phyloP scores from a whole-genome alignment of 306 rosid genomes.

The Rosa lucieae region DNA sequence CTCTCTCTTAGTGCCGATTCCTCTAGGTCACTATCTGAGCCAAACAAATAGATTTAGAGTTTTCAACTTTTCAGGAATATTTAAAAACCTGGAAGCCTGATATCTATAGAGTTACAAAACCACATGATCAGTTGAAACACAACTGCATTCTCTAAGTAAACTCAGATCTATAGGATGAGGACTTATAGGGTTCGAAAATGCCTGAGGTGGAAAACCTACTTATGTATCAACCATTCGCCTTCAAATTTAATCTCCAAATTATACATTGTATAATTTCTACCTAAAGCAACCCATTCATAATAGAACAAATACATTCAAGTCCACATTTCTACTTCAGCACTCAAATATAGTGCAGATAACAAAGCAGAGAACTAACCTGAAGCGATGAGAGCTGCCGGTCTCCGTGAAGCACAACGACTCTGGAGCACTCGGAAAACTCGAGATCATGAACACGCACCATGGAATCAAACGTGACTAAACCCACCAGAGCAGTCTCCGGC shows the following conservation, averaged over 20 bases:
- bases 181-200: neutral
- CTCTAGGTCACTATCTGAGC: too few relatives aligned
- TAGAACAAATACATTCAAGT: neutral
- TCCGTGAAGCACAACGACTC: slow-evolving; percentile 55
- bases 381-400: slow-evolving; percentile 55
- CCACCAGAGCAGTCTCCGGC: slow-evolving; percentile 64
- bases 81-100: neutral
- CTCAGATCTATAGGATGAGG: neutral
- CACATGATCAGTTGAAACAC: neutral
- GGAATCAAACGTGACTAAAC: slow-evolving; percentile 68
- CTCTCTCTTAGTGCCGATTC: neutral
- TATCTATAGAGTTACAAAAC: neutral
- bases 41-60: neutral
- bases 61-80: neutral
- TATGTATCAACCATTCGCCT: neutral
- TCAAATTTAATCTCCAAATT: neutral
- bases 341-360: neutral
- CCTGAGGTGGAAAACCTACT: neutral
- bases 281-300: too few relatives aligned
- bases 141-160: neutral
- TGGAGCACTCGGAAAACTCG: slow-evolving; percentile 56
- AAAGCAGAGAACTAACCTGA: slow-evolving; percentile 44
- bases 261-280: neutral
- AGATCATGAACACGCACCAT: slow-evolving; percentile 77
- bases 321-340: slow-evolving; percentile 2